A percentile compares a stretch with the other conserved stretches of the same genome.
These are phyloP conservation scores for Vaccinium vitisidaea DNA, from an alignment of 148 eudicot genomes.

Conservation along the genomic window DNA sequence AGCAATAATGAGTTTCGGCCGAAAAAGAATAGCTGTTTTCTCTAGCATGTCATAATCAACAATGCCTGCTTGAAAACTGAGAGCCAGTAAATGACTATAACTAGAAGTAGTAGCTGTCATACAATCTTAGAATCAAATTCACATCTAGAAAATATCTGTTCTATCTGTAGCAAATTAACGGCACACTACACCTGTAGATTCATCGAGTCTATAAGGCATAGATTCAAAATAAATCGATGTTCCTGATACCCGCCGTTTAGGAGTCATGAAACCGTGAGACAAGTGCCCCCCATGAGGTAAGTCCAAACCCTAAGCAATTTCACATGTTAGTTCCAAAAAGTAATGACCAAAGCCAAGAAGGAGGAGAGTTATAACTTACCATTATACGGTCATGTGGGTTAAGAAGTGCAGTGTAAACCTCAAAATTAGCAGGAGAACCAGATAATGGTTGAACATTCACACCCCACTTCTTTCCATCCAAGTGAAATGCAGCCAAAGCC, in stretches of 20 bases:
- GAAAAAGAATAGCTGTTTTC: conserved; percentile 76
- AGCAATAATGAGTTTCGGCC: conserved; percentile 88
- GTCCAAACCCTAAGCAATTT: conserved; percentile 63
- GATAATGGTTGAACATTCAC: conserved; percentile 95
- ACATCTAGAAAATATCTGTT: not conserved
- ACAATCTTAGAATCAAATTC: conserved; percentile 2
- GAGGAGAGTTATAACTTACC: conserved; percentile 37
- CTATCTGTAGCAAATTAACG: not conserved
- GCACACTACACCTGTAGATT: conserved; percentile 54
- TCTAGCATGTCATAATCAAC: conserved; percentile 95
- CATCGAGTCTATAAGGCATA: conserved; percentile 92
- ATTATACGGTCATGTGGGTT: conserved; percentile 91
- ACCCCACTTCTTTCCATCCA: conserved; percentile 79
- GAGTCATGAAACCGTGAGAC: conserved; percentile 93
- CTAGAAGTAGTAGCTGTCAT: too few species aligned
- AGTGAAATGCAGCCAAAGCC: conserved; percentile 80
- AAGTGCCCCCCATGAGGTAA: conserved; percentile 92
- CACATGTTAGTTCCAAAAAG: conserved; percentile 4
- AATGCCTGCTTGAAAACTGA: conserved; percentile 42
- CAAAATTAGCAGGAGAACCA: conserved; percentile 95
- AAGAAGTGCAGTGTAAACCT: conserved; percentile 84
- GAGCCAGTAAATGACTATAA: too few species aligned
- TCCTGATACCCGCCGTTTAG: conserved; percentile 82
- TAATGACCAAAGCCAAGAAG: conserved; percentile 5
- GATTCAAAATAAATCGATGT: conserved; percentile 92